A percentile compares a stretch with the other conserved stretches of the same genome.
These are phyloP conservation scores for Parsonsia alboflavescens DNA, from an alignment of 257 asterid genomes.

Conservation along the genomic window DNA sequence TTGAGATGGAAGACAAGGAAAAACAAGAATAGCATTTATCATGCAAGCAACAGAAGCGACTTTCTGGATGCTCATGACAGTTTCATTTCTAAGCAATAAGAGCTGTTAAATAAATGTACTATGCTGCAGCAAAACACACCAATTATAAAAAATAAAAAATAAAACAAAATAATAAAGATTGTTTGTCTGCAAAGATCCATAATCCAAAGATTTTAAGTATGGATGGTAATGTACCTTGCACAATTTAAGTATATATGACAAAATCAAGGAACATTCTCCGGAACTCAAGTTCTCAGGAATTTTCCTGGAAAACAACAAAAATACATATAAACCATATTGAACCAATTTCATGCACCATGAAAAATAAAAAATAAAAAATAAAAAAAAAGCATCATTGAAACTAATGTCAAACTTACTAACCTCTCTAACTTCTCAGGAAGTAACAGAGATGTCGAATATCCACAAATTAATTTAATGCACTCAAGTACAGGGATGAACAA, in stretches of 20 bases:
- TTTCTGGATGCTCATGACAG: neutral
- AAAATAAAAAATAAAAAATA: constrained; percentile 4
- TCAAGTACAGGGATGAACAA: constrained; percentile 70
- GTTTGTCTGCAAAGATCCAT: neutral
- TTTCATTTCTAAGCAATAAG: neutral
- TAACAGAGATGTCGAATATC: constrained; percentile 36
- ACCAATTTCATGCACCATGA: constrained; percentile 5
- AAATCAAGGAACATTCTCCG: constrained; percentile 46
- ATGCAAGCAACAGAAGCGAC: neutral
- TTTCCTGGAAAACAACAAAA: constrained; percentile 41
- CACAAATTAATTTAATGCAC: constrained; percentile 56
- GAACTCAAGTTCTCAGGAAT: constrained; percentile 39
- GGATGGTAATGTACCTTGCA: constrained; percentile 43
- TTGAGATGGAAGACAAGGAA: neutral
- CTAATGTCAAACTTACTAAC: constrained; percentile 32
- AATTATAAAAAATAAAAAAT: neutral
- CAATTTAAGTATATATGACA: constrained; percentile 53
- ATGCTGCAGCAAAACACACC: neutral
- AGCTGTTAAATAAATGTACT: neutral
- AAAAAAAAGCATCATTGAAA: constrained; percentile 3
- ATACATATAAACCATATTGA: constrained; percentile 5
- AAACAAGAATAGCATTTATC: neutral
- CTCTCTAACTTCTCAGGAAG: constrained; percentile 45
- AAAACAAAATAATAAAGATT: neutral
- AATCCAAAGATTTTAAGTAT: neutral